Evolutionary conservation across 805 yeast species (phyloP), one percentile per base, ranked within the genome.

Genomic region (Candida quercuum): DNA sequence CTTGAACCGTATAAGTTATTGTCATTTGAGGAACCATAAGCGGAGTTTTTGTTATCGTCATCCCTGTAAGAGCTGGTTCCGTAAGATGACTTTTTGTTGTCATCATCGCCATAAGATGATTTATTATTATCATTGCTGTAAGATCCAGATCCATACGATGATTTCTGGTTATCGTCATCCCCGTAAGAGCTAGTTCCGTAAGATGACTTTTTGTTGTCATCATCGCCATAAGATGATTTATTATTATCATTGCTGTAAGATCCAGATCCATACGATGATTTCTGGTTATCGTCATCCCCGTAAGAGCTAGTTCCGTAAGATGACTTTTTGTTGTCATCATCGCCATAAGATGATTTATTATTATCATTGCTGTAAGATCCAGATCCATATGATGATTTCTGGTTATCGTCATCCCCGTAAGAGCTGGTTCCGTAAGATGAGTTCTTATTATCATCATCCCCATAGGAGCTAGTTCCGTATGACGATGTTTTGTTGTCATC

Each of bases 351-450:
- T 13, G 33, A 22, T 19, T 23, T 22, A 9, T 21, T 35, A 29
- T 30, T 23, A 5, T n/a, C 6, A 8, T 42, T 32, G 42, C 47
- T 17, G 45, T 48, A 9, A 21, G 26, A 15, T 3, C 25, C 32
- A 25, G 56, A 48, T 34, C 63, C 63, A 45, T 56, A 59, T 22
- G 60, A 48, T 40, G 60, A 48, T 40, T 51, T 47, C 36, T 47
- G 34, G 38, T 48, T 28, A 28, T 34, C 30, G 29, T 40, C 50
- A 23, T 38, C 34, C 29, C 35, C 32, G 29, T 48, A 24, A 11
- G 28, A 25, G 32, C 31, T 37, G 12, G 53, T 48, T 17, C 54
- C 57, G 38, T 57, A 51, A 5, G 60, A 46, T 31, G 47, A 45
- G 35, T 37, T 37, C 33, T 37, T 39, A 23, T 42, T 28, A 13